Evolutionary conservation across 73 alveolate genomes (phyloP).

Genomic region (Diophrys appendiculata): DNA sequence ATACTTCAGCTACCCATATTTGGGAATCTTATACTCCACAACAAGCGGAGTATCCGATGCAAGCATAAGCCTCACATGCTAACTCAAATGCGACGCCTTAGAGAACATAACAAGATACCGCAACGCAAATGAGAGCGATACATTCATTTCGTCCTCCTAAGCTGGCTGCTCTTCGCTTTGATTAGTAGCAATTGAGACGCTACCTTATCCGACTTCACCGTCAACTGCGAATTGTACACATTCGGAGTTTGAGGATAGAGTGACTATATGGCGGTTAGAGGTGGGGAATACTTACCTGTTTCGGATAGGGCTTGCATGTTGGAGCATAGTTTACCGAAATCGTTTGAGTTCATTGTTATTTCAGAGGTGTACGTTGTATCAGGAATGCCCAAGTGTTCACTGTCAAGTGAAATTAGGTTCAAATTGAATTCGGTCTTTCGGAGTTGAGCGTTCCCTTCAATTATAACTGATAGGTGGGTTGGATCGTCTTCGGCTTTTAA

Average conservation of each 20-base stretch:
- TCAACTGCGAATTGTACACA: constrained; percentile 85
- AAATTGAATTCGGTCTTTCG: constrained; percentile 92
- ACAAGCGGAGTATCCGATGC: constrained; percentile 93
- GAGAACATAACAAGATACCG: constrained; percentile 97
- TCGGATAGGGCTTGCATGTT: constrained; percentile 88
- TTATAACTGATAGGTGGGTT: constrained; percentile 84
- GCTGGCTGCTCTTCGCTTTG: constrained; percentile 72
- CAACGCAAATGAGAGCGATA: constrained; percentile 90
- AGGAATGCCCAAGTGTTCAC: constrained; percentile 98
- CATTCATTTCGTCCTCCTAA: constrained; percentile 77
- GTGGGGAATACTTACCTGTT: constrained; percentile 54
- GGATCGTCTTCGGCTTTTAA: constrained; percentile 95
- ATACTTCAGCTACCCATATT: constrained; percentile 90
- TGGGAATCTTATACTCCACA: constrained; percentile 90
- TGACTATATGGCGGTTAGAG: constrained; percentile 62
- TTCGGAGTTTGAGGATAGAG: constrained; percentile 80
- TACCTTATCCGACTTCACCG: constrained; percentile 96
- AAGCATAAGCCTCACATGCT: constrained; percentile 81
- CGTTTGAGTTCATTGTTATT: constrained; percentile 86
- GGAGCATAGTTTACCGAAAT: constrained; percentile 93
- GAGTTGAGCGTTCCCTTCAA: constrained; percentile 85
- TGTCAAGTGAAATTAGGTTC: constrained; percentile 89
- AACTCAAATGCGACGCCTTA: constrained; percentile 90
- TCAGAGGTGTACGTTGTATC: constrained; percentile 95
- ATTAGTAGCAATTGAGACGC: constrained; percentile 84